Percentiles rank a stretch among this genome's conserved stretches.
Conservation (phyloP, 352 stramenopile species). For the Pythium angustatum region DNA sequence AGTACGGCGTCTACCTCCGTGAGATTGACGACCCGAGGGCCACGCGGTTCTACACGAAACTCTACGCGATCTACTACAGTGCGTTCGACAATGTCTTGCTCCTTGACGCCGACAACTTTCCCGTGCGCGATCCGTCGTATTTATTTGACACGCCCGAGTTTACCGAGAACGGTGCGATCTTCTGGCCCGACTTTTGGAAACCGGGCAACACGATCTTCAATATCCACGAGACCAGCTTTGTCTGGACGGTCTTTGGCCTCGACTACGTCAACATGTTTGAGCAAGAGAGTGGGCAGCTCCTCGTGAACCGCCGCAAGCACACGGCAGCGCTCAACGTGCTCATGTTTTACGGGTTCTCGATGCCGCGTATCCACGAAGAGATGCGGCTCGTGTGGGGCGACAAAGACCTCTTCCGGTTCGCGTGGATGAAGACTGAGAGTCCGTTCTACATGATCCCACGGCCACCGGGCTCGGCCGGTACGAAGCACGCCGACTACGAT, state of each 20-base stretch:
- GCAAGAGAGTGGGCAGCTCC: constrained; percentile 71
- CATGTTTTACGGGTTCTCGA: constrained; percentile 57
- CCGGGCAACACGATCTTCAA: constrained; percentile 75
- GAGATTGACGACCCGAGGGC: constrained; percentile 57
- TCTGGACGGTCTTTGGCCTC: constrained; percentile 68
- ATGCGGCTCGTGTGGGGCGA: constrained; percentile 66
- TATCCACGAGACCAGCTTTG: constrained; percentile 59
- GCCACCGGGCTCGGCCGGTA: constrained; percentile 45
- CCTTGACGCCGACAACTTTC: constrained; percentile 76
- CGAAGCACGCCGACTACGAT: constrained; percentile 42
- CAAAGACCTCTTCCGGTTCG: constrained; percentile 79
- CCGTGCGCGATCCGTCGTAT: constrained; percentile 57
- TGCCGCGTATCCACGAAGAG: constrained; percentile 41
- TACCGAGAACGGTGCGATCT: constrained; percentile 47
- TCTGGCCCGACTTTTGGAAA: constrained; percentile 82
- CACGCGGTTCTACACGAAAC: constrained; percentile 70
- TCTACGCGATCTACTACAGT: constrained; percentile 72
- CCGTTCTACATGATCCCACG: constrained; percentile 60
- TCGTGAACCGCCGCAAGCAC: constrained; percentile 54
- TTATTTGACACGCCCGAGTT: constrained; percentile 62
- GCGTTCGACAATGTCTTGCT: constrained; percentile 76
- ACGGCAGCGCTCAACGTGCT: constrained; percentile 49
- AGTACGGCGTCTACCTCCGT: constrained; percentile 51
- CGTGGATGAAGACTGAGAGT: constrained; percentile 63
- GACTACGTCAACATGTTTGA: constrained; percentile 67